Conservation (phyloP, 352 stramenopile species). For the Pythium biforme region DNA sequence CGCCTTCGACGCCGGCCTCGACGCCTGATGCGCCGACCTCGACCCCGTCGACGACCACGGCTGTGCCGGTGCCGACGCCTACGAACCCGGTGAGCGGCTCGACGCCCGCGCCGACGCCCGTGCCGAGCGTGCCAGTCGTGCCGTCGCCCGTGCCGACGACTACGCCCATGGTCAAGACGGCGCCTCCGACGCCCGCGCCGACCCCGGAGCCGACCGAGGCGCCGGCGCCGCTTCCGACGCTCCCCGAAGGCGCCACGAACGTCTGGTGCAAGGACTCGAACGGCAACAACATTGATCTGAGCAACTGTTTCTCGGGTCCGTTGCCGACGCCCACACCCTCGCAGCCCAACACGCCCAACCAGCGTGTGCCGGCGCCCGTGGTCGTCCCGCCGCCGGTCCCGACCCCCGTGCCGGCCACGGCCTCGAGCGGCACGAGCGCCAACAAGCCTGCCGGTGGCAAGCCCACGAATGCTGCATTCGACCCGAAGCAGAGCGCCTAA, state of each 20-base stretch:
- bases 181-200: constrained; percentile 1
- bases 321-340: background rate
- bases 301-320: background rate
- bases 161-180: background rate
- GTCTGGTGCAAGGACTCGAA: background rate
- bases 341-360: background rate
- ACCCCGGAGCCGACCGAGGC: background rate
- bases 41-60: background rate
- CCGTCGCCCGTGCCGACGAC: background rate
- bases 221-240: background rate
- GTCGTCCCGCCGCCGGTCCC: background rate
- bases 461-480: background rate
- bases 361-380: background rate
- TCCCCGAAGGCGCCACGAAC: background rate
- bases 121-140: background rate
- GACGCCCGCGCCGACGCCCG: background rate
- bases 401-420: background rate
- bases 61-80: background rate
- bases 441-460: constrained; percentile 1
- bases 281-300: background rate
- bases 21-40: background rate
- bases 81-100: background rate
- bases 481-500: constrained; percentile 7
- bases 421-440: constrained; percentile 2
- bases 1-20: background rate